Evolutionary conservation across 2,329 filamentous ascomycete genomes (phyloP), one percentile per base, ranked within the genome.

Genomic region (Ambrosiella cleistominuta): DNA sequence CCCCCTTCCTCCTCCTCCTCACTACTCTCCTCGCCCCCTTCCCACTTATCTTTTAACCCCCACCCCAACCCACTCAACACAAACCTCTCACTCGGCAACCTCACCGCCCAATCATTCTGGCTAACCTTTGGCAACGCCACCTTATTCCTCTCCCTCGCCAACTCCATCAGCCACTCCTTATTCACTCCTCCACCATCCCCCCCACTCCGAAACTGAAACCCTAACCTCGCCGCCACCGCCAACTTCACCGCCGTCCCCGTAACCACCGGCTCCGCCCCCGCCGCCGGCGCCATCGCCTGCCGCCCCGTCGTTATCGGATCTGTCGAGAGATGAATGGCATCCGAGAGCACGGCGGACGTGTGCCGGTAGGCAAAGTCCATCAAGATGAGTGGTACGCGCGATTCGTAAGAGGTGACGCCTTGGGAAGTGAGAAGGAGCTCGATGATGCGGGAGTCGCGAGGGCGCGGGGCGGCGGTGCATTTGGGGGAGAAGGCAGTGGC

Each of bases 311-410:
- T 74, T 71, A 86, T 85, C 7, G 83, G 83, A 68, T 88, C 84
- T 6, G 79, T 77, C 5, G 78, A 76, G 35, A 87, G 77, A 65
- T 86, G 82, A 13, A 87, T 70, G 6, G 81, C 83, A 70, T 89
- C 85, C 63, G 74, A 80, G 17, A 90, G 79, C 40, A 90, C 75
- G 59, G 79, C 77, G 1, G 81, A 81, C 8, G 84, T 87, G 74
- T 89, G 86, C 42, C 87, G 82, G 76, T 93, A 93, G 54, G 87
- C 85, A 67, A 91, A 91, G 72, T 93, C 87, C 68, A 93, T 82
- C 54, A 93, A 81, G 60, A 90, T 81, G 0, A 91, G 78, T 0
- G 87, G 87, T 1, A 93, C 86, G 65, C 87, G 86, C 68, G 85
- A 80, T 68, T 91, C 86, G 74, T 88, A 93, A 45, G 83, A 77